These are phyloP conservation scores for Quercus suber DNA, from an alignment of 306 rosid species.

Conservation along the genomic window DNA sequence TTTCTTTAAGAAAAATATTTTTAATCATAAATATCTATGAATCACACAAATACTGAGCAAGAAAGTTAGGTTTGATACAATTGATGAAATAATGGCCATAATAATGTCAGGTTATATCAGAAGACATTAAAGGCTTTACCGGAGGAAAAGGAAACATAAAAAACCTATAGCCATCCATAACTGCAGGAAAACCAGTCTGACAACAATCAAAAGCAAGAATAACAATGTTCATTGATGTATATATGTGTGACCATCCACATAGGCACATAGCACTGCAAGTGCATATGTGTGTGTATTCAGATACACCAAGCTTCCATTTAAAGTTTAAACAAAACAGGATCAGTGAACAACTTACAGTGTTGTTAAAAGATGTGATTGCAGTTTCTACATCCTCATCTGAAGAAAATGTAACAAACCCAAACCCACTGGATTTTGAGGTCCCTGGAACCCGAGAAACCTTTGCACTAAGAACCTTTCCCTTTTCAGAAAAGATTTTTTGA, in stretches of 20 bases:
- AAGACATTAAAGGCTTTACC: no score
- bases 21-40: neutral
- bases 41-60: neutral
- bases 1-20: neutral
- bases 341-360: slow-evolving; percentile 60
- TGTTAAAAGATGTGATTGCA: slow-evolving; percentile 76
- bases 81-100: neutral
- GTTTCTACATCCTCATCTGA: slow-evolving; percentile 87
- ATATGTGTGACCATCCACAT: neutral
- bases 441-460: slow-evolving; percentile 93
- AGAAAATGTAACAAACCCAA: slow-evolving; percentile 82
- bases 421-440: slow-evolving; percentile 83
- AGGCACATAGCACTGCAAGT: neutral
- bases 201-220: slow-evolving; percentile 19
- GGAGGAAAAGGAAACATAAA: no score
- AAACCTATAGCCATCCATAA: neutral
- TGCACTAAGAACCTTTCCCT: slow-evolving; percentile 77
- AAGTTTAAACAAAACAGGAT: slow-evolving; percentile 4
- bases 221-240: neutral
- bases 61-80: neutral
- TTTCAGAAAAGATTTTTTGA: slow-evolving; percentile 61
- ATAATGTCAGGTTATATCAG: no score
- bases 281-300: neutral
- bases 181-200: slow-evolving; percentile 1
- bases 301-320: slow-evolving; percentile 4